A percentile compares a stretch with the other conserved stretches of the same genome.
These are phyloP conservation scores for Cladorrhinum sp. DNA, from an alignment of 2,329 filamentous ascomycete species.

Conservation along the genomic window DNA sequence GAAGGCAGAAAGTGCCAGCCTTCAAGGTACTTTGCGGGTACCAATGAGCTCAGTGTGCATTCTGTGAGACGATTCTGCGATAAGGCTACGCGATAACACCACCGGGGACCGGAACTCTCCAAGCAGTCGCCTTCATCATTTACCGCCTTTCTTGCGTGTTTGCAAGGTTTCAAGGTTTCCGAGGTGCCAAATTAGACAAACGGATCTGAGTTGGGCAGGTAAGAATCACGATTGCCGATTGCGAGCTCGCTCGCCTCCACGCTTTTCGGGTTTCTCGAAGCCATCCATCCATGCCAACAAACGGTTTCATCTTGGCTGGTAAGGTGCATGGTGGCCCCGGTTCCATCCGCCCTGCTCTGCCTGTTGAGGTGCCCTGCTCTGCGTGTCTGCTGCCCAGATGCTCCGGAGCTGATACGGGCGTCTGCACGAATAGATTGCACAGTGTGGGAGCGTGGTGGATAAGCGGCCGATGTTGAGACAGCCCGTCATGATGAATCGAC, in stretches of 20 bases:
- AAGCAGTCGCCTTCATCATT: constrained; percentile 18
- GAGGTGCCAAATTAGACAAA: constrained; percentile 6
- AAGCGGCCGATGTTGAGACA: neutral
- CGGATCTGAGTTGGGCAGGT: no score
- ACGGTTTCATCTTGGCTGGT: neutral
- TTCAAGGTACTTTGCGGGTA: constrained; percentile 1
- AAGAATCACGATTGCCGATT: neutral
- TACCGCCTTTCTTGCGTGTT: constrained; percentile 26
- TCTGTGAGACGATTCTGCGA: constrained; percentile 4
- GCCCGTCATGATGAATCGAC: constrained; percentile 15
- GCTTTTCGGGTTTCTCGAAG: neutral
- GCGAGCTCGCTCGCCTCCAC: neutral
- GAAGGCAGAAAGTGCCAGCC: neutral
- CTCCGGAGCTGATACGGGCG: neutral
- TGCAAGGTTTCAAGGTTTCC: constrained; percentile 15
- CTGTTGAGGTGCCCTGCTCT: neutral
- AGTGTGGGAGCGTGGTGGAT: neutral
- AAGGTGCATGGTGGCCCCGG: neutral
- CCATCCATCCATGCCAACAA: neutral
- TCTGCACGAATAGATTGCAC: constrained; percentile 1
- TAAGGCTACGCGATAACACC: constrained; percentile 6
- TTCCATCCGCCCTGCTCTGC: neutral
- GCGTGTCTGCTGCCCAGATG: no score
- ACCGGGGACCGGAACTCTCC: neutral
- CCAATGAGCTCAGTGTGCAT: neutral